Conservation (phyloP, 768 basidiomycete genomes). For the Pulveroboletus frians region DNA sequence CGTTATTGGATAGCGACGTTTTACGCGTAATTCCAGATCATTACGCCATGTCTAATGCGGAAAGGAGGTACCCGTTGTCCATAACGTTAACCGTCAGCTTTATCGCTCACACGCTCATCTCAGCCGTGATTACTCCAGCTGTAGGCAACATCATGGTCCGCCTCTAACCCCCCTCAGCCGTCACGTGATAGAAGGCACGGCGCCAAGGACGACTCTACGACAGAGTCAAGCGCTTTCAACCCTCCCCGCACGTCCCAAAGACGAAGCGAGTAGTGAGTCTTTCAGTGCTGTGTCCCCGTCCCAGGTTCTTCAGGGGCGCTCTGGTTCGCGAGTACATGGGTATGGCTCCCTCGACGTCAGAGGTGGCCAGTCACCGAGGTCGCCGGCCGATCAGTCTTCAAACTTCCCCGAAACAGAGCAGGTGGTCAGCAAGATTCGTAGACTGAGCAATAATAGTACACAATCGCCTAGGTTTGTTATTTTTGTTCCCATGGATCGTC, state of each 20-base stretch:
- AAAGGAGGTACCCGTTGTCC: constrained; percentile 3
- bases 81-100: not conserved
- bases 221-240: not conserved
- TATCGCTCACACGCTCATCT: not conserved
- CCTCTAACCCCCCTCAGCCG: constrained; percentile 20
- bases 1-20: constrained; percentile 14
- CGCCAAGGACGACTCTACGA: not conserved
- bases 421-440: not conserved
- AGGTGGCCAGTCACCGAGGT: not conserved
- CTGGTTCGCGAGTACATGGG: not conserved
- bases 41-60: not conserved
- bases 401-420: not conserved
- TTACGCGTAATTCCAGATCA: constrained; percentile 15
- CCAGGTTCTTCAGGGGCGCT: not conserved
- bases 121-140: not conserved
- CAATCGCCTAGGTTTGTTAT: constrained; percentile 12
- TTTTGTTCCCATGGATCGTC: not conserved
- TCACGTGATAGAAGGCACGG: constrained; percentile 12
- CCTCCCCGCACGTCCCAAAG: not conserved
- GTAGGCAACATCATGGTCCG: not conserved
- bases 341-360: not conserved
- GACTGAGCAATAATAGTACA: not conserved
- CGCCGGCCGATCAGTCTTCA: not conserved
- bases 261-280: not conserved
- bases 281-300: not conserved